phyloP scores from a whole-genome alignment of 1,139 yeast species.

The Kodamaea derodonti region DNA sequence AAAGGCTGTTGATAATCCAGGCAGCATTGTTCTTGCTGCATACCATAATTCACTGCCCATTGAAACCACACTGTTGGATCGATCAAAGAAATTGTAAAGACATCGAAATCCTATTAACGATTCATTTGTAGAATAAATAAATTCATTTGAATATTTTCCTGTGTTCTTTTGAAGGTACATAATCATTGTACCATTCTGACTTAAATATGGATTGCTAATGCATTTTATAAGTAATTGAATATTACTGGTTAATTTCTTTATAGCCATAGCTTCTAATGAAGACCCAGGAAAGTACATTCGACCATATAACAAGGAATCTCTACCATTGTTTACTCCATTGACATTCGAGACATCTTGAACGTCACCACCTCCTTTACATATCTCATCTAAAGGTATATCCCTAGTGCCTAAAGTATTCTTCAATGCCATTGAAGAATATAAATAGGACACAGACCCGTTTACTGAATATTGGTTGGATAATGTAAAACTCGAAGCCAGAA shows the following conservation, averaged over 20 bases:
- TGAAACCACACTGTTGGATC: constrained; percentile 48
- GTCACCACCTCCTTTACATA: constrained; percentile 58
- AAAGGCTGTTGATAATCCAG: constrained; percentile 79
- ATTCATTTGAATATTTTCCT: constrained; percentile 66
- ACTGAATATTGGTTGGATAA: constrained; percentile 65
- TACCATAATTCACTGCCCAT: constrained; percentile 89
- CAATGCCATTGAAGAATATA: constrained; percentile 66
- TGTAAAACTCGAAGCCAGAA: constrained; percentile 73
- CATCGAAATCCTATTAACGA: constrained; percentile 80
- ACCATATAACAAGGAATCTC: constrained; percentile 53
- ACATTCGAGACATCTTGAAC: not conserved
- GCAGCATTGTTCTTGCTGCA: constrained; percentile 79
- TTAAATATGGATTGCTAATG: constrained; percentile 64
- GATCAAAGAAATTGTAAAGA: constrained; percentile 56
- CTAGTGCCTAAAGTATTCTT: constrained; percentile 49
- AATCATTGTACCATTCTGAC: constrained; percentile 57
- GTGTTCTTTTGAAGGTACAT: constrained; percentile 68
- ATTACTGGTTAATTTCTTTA: constrained; percentile 56
- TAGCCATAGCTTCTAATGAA: constrained; percentile 82
- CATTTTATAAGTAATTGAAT: constrained; percentile 72
- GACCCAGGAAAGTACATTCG: constrained; percentile 87
- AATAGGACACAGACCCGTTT: constrained; percentile 80
- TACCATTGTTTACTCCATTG: not conserved
- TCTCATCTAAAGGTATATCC: constrained; percentile 58
- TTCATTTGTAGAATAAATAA: constrained; percentile 84